phyloP scores from a whole-genome alignment of 129 eudicot species.

The Oenanthe sinensis region DNA sequence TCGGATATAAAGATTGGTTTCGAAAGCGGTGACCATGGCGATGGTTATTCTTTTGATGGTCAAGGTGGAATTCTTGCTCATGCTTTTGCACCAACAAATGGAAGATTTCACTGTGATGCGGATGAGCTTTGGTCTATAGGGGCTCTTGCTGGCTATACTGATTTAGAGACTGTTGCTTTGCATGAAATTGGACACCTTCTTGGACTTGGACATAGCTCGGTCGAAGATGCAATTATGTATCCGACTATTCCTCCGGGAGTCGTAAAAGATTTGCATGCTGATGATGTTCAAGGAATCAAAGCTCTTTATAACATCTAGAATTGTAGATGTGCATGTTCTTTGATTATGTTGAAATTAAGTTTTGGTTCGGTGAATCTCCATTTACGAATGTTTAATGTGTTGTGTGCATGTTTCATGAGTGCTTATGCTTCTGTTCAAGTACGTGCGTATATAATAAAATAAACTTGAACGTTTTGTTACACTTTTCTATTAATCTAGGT shows the following conservation, averaged over 20 bases:
- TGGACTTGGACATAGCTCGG: constrained; percentile 13
- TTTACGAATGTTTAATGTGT: too few species aligned
- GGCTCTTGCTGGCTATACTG: neutral
- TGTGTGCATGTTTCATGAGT: too few species aligned
- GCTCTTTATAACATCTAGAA: constrained; percentile 1
- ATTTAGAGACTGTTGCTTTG: constrained; percentile 20
- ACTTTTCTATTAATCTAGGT: too few species aligned
- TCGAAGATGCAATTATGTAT: constrained; percentile 13
- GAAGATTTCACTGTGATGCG: constrained; percentile 21
- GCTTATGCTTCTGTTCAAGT: too few species aligned
- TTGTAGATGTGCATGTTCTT: neutral
- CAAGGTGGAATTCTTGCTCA: constrained; percentile 19
- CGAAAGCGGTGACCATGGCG: constrained; percentile 22
- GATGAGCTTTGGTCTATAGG: constrained; percentile 22
- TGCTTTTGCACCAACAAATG: constrained; percentile 20
- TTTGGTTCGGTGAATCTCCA: too few species aligned
- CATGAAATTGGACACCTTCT: constrained; percentile 36
- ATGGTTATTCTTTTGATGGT: constrained; percentile 28
- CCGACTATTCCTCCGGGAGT: neutral
- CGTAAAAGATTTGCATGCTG: constrained; percentile 11
- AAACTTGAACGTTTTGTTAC: too few species aligned
- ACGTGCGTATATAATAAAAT: too few species aligned
- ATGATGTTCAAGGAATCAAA: constrained; percentile 17
- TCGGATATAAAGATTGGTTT: constrained; percentile 15
- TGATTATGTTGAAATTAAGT: too few species aligned